Evolutionary conservation across 306 rosid species (phyloP), one percentile per base, ranked within the genome.

Genomic region (Leucaena leucocephala): DNA sequence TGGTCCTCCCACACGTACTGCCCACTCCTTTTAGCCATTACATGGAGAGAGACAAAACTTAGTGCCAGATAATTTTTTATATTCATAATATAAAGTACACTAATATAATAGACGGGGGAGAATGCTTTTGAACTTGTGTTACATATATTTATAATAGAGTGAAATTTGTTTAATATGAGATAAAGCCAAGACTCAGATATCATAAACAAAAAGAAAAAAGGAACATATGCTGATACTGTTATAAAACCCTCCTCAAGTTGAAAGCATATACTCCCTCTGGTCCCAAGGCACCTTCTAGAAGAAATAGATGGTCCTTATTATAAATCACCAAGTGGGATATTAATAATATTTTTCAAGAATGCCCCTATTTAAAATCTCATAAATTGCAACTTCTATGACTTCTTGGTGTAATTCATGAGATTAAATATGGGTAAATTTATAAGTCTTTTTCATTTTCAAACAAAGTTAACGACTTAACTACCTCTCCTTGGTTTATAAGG

Each of bases 1-100:
- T 93, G 99, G 77, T 96, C 99, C 85, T 93, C 97, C 99, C 99
- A 96, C 54, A 19, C 21, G 85, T 93, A 96, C 65, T 84, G 97
- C 80, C 98, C 98, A 40, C 70, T 48, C 91, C 99, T 95, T 82
- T 70, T 52, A 71, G 45, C 68, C 48, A 80, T 36, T 66, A 62
- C 36, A 22, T 17, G 68, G 71, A 68, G 55, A 83, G 33, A 39
- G 68, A 58, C 45, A 76, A n/a, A n/a, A 44, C 13, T 21, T 17
- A 66, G 48, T 17, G 67, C 15, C 58, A 40, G 58, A 48, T 46
- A 72, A 58, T 48, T 52, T 21, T 39, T 55, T 11, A 49, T 33
- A 38, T 62, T 80, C 52, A 22, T 5, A 34, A 33, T 59, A 49
- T 48, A 70, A 13, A 59, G 63, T 54, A 77, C 8, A 44, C 64